These are phyloP conservation scores for Neurospora terricola DNA, from an alignment of 495 filamentous ascomycete species.

Conservation along the genomic window DNA sequence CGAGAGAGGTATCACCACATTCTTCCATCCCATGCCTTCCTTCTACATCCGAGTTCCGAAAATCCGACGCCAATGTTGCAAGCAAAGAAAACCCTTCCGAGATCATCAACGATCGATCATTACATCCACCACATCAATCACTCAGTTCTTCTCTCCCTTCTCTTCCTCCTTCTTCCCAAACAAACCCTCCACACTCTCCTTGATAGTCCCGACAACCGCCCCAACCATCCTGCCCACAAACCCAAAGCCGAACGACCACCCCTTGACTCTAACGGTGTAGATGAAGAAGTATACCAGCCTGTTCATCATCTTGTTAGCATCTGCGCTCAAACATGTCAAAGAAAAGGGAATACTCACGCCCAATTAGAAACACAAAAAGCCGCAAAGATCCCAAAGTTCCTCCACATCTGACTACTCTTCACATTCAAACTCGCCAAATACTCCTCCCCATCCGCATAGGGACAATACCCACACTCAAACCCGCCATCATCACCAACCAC, in stretches of 20 bases:
- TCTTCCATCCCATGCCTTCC: background rate
- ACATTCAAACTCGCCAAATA: slow-evolving; percentile 65
- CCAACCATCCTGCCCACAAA: background rate
- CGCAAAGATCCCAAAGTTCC: slow-evolving; percentile 69
- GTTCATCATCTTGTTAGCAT: background rate
- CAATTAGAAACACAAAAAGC: slow-evolving; percentile 71
- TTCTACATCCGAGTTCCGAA: background rate
- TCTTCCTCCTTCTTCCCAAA: background rate
- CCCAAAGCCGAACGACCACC: slow-evolving; percentile 65
- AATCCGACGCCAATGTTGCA: background rate
- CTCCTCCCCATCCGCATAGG: slow-evolving; percentile 51
- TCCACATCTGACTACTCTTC: slow-evolving; percentile 50
- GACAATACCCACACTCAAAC: slow-evolving; percentile 64
- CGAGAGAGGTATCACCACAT: background rate
- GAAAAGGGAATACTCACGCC: slow-evolving; percentile 22
- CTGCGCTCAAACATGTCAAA: background rate
- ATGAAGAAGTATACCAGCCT: slow-evolving; percentile 76
- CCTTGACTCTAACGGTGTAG: slow-evolving; percentile 61
- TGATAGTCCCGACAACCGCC: background rate
- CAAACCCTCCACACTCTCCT: background rate
- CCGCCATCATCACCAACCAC: slow-evolving; percentile 12
- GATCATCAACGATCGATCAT: background rate
- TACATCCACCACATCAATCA: background rate
- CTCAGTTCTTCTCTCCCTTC: background rate
- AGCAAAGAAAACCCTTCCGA: background rate